phyloP scores from a whole-genome alignment of 2,329 filamentous ascomycete species.

The Aspergillus alliaceus region DNA sequence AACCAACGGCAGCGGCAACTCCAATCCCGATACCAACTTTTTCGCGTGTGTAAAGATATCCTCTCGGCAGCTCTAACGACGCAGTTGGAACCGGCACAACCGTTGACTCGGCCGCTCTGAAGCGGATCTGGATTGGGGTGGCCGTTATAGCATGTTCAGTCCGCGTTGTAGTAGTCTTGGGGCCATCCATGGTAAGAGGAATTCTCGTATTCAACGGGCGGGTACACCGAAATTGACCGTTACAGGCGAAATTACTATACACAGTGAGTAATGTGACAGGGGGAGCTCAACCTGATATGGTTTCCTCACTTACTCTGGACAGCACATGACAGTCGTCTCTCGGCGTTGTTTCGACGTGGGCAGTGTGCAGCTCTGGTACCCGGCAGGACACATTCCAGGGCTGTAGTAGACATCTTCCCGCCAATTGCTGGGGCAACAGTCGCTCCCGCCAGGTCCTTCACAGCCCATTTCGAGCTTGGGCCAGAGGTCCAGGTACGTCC shows the following conservation, averaged over 20 bases:
- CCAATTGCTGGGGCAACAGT: slow-evolving; percentile 15
- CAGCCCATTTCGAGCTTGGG: slow-evolving; percentile 9
- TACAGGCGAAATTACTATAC: background rate
- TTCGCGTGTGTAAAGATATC: slow-evolving; percentile 5
- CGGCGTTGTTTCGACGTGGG: slow-evolving; percentile 11
- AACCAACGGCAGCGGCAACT: background rate
- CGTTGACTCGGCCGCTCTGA: slow-evolving; percentile 12
- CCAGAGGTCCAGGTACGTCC: background rate
- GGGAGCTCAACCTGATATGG: background rate
- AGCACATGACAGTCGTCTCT: slow-evolving; percentile 16
- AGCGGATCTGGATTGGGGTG: slow-evolving; percentile 17
- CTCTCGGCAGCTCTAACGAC: background rate
- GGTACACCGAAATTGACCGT: background rate
- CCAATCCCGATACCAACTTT: slow-evolving; percentile 13
- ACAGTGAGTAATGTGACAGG: background rate
- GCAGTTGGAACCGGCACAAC: slow-evolving; percentile 9
- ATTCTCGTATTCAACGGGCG: slow-evolving; percentile 4
- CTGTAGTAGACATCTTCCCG: slow-evolving; percentile 12
- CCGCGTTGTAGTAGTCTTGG: slow-evolving; percentile 4
- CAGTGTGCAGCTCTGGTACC: slow-evolving; percentile 12
- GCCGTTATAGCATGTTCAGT: slow-evolving; percentile 8
- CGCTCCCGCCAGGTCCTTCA: slow-evolving; percentile 5
- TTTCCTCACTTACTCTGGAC: slow-evolving; percentile 6
- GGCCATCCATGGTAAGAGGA: slow-evolving; percentile 8
- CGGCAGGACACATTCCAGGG: slow-evolving; percentile 14